Base-by-base conservation (phyloP, 192 early-diverging fungal genomes). In the Entomortierella beljakovae region DNA sequence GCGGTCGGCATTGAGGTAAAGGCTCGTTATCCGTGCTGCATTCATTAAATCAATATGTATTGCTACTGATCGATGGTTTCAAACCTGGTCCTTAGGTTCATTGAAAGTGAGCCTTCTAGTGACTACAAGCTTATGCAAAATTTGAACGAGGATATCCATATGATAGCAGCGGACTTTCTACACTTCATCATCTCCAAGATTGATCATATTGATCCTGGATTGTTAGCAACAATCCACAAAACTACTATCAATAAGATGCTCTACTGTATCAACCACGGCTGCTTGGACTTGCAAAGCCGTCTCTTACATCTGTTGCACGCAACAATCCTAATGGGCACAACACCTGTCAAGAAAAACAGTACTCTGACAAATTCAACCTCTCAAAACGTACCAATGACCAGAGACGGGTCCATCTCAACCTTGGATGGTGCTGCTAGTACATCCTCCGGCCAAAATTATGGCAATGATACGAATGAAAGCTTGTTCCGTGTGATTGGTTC, bases 271-370 rank as follows among this genome's bases (percentile, higher is more conserved):
- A 51, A 64, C 38, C 65, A 74, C 20, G 55, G 68, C 11, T 64
- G 82, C 1, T 71, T 90, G 1, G 89, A 90, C 37, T 59, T 90
- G 7, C 91, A 92, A 61, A 84, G 84, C n/a, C 70, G 82, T 23
- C 68, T 92, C 18, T 63, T 92, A 23, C 86, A 88, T 53, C 54
- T 91, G 15, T 49, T 90, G 20, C 83, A 84, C 23, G 71, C 86
- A 2, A 83, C 86, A 8, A 64, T 89, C n/a, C 57, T 85, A 0
- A 86, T 86, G 56, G 69, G 80, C 8, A 72, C 83, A 1, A 65
- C 77, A 0, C 42, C 61, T 2, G 57, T 66, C 25, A 71, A 83
- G 66, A 68, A 70, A 31, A 32, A 50, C 31, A 37, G 18, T 13
- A 29, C 33, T 9, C 26, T 58, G 16, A 38, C 60, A 2, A 43